phyloP scores from a whole-genome alignment of 169 alveolate genomes.

The Babesia ovata region DNA sequence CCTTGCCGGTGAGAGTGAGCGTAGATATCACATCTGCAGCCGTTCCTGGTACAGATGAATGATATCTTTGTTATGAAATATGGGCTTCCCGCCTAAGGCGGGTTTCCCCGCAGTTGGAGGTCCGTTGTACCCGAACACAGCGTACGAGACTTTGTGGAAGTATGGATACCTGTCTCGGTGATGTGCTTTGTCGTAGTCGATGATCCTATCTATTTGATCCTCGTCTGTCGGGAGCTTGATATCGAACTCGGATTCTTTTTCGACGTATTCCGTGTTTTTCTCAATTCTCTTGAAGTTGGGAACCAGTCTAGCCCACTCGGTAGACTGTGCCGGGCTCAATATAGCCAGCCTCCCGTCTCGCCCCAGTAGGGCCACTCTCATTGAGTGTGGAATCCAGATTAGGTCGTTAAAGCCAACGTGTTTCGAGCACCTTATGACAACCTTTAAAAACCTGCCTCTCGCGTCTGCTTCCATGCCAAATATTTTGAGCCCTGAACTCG shows the following conservation, averaged over 20 bases:
- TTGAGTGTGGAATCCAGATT: constrained; percentile 17
- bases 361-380: constrained; percentile 2
- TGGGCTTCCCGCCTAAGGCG: neutral
- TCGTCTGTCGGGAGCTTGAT: neutral
- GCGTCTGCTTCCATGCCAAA: constrained; percentile 1
- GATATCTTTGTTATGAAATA: neutral
- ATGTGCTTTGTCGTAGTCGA: neutral
- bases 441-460: neutral
- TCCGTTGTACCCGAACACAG: neutral
- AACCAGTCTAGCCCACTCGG: constrained; percentile 39
- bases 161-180: neutral
- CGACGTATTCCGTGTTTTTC: constrained; percentile 39
- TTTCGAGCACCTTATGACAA: constrained; percentile 16
- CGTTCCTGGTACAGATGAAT: neutral
- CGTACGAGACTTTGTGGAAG: neutral
- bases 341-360: constrained; percentile 24
- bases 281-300: constrained; percentile 36
- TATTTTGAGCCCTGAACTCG: neutral
- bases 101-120: neutral
- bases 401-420: constrained; percentile 16
- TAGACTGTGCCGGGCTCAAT: constrained; percentile 9
- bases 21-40: too few species aligned
- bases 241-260: constrained; percentile 39
- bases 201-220: neutral
- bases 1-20: too few species aligned